Base-by-base conservation (phyloP, 2,329 filamentous ascomycete genomes). In the Ophiostoma sp. region DNA sequence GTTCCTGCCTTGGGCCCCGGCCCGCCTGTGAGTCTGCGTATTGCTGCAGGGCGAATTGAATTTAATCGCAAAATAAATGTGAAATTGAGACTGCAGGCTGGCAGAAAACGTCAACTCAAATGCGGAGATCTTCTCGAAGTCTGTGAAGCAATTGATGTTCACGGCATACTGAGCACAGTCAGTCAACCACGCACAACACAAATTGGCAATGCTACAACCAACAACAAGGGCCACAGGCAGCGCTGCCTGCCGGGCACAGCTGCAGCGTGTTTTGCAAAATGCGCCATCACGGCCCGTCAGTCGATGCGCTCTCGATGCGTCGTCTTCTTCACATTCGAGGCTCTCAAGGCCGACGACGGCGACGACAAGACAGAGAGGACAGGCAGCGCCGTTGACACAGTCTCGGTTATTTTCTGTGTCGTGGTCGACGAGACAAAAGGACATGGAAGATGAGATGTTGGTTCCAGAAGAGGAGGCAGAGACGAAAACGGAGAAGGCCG, bases 161-260 rank as follows among this genome's bases (percentile, higher is more conserved):
- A 4, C 33, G 33, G 4, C 33, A n/a, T n/a, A n/a, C n/a, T n/a
- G n/a, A n/a, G n/a, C n/a, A n/a, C n/a, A n/a, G n/a, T n/a, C n/a
- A n/a, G n/a, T n/a, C n/a, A n/a, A n/a, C n/a, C n/a, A n/a, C n/a
- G n/a, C n/a, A 59, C 36, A 17, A n/a, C 45, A 52, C 42, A n/a
- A 2, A 9, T 19, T 22, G 25, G 52, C 39, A 63, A 76, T 75
- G 75, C 61, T 76, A 33, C 69, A 70, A 9, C 57, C 71, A 5
- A 74, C 73, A 68, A 52, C 72, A 28, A 73, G 74, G 66, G 66
- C 70, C n/a, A 73, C 74, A 0, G 52, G 74, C 69, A 28, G 71
- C 8, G 48, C 70, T 2, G 71, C 50, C 19, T 68, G 42, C n/a
- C 36, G 71, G 45, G 69, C 61, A 28, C 69, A 64, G 59, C 15